A percentile compares a stretch with the other conserved stretches of the same genome.
Evolutionary conservation across 345 rosid genomes (phyloP).

Genomic region (Moringa oleifera): DNA sequence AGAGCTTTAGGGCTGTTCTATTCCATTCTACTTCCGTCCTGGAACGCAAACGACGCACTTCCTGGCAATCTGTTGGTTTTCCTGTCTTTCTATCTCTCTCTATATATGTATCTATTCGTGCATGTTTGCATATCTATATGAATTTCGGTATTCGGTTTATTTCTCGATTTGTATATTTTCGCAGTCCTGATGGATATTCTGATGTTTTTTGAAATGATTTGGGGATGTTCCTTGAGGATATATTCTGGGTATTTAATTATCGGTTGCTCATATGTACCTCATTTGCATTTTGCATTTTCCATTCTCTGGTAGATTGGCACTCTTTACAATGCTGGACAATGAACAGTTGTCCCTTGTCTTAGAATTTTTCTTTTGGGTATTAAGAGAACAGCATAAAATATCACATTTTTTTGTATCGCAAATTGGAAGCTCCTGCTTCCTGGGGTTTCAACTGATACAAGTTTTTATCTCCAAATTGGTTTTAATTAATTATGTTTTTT

Average conservation of each 20-base stretch:
- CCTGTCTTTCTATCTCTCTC: slow-evolving; percentile 3
- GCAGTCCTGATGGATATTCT: too few species aligned
- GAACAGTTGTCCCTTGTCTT: too few species aligned
- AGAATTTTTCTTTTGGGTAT: background rate
- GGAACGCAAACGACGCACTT: slow-evolving; percentile 48
- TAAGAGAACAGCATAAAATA: background rate
- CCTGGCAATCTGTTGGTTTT: slow-evolving; percentile 37
- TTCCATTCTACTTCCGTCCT: slow-evolving; percentile 66
- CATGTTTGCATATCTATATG: background rate
- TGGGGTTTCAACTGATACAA: too few species aligned
- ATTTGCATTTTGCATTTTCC: background rate
- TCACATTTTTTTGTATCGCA: too few species aligned
- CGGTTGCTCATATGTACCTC: background rate
- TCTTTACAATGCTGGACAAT: too few species aligned
- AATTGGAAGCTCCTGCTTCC: background rate
- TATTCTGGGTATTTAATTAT: too few species aligned
- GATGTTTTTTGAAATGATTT: background rate
- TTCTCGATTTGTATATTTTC: background rate
- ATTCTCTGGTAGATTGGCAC: background rate
- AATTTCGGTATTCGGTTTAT: background rate
- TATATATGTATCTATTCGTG: background rate
- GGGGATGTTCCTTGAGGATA: background rate
- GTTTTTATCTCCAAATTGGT: too few species aligned
- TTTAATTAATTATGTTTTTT: too few species aligned
- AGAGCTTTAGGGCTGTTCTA: slow-evolving; percentile 29